phyloP scores from a whole-genome alignment of 192 early-diverging fungal genomes.

The Gaertneriomyces sp. region DNA sequence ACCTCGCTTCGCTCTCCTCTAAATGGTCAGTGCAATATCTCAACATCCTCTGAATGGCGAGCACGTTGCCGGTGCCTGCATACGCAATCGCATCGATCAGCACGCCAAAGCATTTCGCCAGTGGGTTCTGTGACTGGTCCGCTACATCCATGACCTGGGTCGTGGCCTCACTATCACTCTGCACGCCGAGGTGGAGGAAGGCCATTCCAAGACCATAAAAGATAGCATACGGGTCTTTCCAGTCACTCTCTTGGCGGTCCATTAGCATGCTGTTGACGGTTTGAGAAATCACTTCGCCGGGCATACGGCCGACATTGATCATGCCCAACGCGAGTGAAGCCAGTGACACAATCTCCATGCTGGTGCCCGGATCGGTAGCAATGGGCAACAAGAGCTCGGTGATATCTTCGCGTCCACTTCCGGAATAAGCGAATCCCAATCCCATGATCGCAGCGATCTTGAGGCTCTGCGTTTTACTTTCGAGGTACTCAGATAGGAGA shows the following conservation, averaged over 20 bases:
- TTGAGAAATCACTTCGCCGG: constrained; percentile 86
- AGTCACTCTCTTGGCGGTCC: constrained; percentile 81
- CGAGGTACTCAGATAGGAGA: constrained; percentile 77
- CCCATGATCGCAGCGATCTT: constrained; percentile 81
- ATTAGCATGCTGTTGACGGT: constrained; percentile 88
- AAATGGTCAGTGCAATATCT: constrained; percentile 94
- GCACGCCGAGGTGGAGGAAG: constrained; percentile 70
- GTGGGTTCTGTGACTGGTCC: constrained; percentile 64
- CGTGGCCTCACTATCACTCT: constrained; percentile 72
- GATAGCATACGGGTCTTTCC: constrained; percentile 82
- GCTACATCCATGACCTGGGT: constrained; percentile 93
- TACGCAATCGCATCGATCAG: constrained; percentile 88
- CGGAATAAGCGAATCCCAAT: constrained; percentile 93
- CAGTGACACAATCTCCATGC: constrained; percentile 86
- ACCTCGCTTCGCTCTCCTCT: constrained; percentile 79
- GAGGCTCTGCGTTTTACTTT: constrained; percentile 50
- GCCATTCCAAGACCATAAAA: constrained; percentile 94
- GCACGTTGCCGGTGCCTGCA: constrained; percentile 90
- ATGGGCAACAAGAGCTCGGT: constrained; percentile 76
- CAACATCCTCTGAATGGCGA: constrained; percentile 95
- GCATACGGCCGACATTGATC: constrained; percentile 85
- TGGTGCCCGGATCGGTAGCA: constrained; percentile 70
- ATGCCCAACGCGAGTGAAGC: constrained; percentile 88
- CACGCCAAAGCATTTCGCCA: constrained; percentile 83
- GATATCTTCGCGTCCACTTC: constrained; percentile 81